Evolutionary conservation across 2,329 filamentous ascomycete genomes (phyloP).

Genomic region (Nectriaceae sp.): DNA sequence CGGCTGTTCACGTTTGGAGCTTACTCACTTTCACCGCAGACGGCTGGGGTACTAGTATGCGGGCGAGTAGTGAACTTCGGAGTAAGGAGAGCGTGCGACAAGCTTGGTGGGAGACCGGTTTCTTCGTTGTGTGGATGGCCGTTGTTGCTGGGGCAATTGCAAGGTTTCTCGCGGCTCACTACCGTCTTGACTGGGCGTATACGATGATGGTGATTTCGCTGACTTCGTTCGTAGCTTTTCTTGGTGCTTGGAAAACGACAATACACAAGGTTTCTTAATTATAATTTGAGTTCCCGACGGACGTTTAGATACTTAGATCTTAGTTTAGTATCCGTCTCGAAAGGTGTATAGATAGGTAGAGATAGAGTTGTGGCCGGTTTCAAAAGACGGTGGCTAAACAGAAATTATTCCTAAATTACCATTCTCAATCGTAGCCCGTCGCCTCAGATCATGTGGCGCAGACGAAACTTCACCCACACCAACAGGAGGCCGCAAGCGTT

Average conservation of each 20-base stretch:
- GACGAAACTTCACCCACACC: too few relatives aligned
- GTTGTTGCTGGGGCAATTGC: conserved; percentile 17
- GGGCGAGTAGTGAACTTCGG: conserved; percentile 17
- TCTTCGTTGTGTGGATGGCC: conserved; percentile 27
- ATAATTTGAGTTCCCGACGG: too few relatives aligned
- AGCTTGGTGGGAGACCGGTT: conserved; percentile 26
- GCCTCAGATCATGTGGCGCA: too few relatives aligned
- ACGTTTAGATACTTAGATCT: too few relatives aligned
- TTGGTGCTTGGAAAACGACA: background rate
- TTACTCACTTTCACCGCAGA: conserved; percentile 25
- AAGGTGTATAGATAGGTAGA: too few relatives aligned
- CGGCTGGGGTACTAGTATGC: conserved; percentile 29
- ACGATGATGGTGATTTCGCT: background rate
- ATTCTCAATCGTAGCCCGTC: too few relatives aligned
- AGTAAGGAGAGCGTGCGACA: conserved; percentile 18
- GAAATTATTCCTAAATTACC: too few relatives aligned
- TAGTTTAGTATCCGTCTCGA: too few relatives aligned
- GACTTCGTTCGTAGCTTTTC: background rate
- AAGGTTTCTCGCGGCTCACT: conserved; percentile 2
- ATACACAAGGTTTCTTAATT: background rate
- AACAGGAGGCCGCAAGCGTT: too few relatives aligned
- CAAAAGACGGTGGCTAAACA: too few relatives aligned
- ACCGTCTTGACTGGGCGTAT: background rate
- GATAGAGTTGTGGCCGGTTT: too few relatives aligned
- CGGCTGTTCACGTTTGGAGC: conserved; percentile 27